Conservation (phyloP, 2,329 filamentous ascomycete species). For the Chaetomium sp. region DNA sequence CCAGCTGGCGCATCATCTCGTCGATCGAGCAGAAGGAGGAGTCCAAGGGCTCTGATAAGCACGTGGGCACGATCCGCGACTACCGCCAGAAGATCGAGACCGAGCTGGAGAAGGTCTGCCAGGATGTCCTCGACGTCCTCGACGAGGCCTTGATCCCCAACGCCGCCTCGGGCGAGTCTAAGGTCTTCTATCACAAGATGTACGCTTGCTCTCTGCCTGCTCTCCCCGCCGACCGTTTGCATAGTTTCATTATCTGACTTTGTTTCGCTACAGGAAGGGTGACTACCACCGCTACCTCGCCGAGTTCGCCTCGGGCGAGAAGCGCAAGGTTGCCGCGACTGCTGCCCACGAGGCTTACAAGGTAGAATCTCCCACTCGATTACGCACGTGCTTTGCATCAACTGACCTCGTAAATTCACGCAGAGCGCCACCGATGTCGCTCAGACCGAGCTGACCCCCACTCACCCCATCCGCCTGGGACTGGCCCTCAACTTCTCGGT, state of each 20-base stretch:
- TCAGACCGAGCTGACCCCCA: constrained; percentile 95
- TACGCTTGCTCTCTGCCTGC: constrained; percentile 52
- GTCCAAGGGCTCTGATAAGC: constrained; percentile 95
- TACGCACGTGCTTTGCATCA: not conserved
- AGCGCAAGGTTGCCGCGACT: constrained; percentile 85
- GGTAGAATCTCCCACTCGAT: constrained; percentile 53
- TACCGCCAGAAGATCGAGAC: constrained; percentile 98
- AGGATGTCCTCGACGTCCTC: constrained; percentile 94
- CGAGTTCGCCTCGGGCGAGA: constrained; percentile 90
- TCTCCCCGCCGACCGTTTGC: not conserved
- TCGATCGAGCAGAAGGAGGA: constrained; percentile 99
- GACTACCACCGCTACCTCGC: constrained; percentile 96
- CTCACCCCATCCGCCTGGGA: constrained; percentile 96
- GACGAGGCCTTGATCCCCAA: constrained; percentile 93
- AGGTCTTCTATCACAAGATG: constrained; percentile 99
- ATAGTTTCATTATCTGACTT: constrained; percentile 21
- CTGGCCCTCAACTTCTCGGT: constrained; percentile 99
- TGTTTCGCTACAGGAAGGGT: constrained; percentile 72
- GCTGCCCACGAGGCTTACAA: constrained; percentile 96
- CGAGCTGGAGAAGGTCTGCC: constrained; percentile 96
- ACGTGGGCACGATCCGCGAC: constrained; percentile 89
- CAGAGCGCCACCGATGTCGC: constrained; percentile 97
- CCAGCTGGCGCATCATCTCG: constrained; percentile 98
- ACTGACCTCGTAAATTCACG: constrained; percentile 28
- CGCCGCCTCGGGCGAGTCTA: constrained; percentile 95